A percentile compares a stretch with the other conserved stretches of the same genome.
Evolutionary conservation across 495 filamentous ascomycete species (phyloP).

Genomic region (Trichocladium uniseriatum): DNA sequence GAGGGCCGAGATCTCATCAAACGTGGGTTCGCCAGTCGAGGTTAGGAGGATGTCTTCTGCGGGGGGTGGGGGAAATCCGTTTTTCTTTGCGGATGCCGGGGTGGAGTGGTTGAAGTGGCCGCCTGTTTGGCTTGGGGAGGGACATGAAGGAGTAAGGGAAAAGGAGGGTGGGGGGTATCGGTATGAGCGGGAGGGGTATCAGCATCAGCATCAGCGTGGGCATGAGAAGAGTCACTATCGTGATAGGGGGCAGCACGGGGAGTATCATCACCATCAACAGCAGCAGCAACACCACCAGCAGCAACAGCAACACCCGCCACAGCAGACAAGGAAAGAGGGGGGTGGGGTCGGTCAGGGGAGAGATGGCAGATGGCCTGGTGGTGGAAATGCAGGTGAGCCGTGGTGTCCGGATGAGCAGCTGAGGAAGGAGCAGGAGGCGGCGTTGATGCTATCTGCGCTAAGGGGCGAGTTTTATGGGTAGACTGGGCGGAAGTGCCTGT

Average conservation of each 20-base stretch:
- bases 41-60: not conserved
- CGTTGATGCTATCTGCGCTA: constrained; percentile 15
- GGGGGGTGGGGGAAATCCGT: constrained; percentile 1
- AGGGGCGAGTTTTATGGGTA: not conserved
- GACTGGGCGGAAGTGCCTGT: not conserved
- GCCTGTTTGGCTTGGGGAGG: too few relatives aligned
- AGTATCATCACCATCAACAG: too few relatives aligned
- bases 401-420: constrained; percentile 20
- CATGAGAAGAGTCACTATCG: not conserved
- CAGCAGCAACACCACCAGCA: too few relatives aligned
- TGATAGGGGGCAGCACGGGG: not conserved
- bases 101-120: not conserved
- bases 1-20: constrained; percentile 7
- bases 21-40: constrained; percentile 14
- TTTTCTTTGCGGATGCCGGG: constrained; percentile 14
- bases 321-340: too few relatives aligned
- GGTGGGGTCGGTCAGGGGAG: too few relatives aligned
- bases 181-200: too few relatives aligned
- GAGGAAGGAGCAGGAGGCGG: constrained; percentile 19
- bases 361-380: too few relatives aligned
- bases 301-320: too few relatives aligned
- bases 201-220: not conserved
- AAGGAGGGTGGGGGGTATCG: too few relatives aligned
- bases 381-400: too few relatives aligned
- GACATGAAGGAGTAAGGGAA: too few relatives aligned